Evolutionary conservation across 2,329 filamentous ascomycete genomes (phyloP).

Genomic region (Neocatenulostroma microsporum): DNA sequence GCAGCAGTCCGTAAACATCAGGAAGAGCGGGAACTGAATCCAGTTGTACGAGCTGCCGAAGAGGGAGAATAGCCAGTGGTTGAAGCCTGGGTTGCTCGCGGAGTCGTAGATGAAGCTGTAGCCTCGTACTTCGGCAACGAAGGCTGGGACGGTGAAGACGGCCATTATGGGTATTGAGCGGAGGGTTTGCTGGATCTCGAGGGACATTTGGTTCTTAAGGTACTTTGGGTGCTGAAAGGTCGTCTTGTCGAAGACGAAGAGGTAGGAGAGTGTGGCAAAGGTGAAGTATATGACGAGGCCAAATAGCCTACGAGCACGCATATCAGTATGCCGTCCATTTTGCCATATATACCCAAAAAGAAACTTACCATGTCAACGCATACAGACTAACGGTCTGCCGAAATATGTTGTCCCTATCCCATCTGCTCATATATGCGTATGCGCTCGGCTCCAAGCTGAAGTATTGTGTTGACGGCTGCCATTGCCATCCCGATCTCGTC

Average conservation of each 20-base stretch:
- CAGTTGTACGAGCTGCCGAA: conserved; percentile 55
- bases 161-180: conserved; percentile 74
- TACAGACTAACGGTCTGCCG: conserved; percentile 71
- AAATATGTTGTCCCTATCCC: conserved; percentile 66
- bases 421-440: conserved; percentile 71
- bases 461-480: conserved; percentile 64
- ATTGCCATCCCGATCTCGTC: conserved; percentile 42
- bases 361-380: conserved; percentile 70
- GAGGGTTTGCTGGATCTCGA: conserved; percentile 78
- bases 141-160: conserved; percentile 69
- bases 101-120: conserved; percentile 81
- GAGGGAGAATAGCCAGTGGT: conserved; percentile 21
- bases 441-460: conserved; percentile 62
- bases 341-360: too few species aligned
- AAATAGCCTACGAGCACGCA: conserved; percentile 58
- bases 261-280: conserved; percentile 73
- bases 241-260: conserved; percentile 84
- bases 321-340: conserved; percentile 1
- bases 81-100: conserved; percentile 21
- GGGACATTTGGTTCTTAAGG: conserved; percentile 81
- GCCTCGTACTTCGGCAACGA: conserved; percentile 75
- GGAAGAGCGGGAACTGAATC: conserved; percentile 78
- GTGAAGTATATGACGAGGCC: conserved; percentile 77
- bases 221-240: conserved; percentile 88
- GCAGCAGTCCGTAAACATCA: conserved; percentile 78